A percentile compares a stretch with the other conserved stretches of the same genome.
Evolutionary conservation across 345 rosid species (phyloP).

Genomic region (Acer saccharum): DNA sequence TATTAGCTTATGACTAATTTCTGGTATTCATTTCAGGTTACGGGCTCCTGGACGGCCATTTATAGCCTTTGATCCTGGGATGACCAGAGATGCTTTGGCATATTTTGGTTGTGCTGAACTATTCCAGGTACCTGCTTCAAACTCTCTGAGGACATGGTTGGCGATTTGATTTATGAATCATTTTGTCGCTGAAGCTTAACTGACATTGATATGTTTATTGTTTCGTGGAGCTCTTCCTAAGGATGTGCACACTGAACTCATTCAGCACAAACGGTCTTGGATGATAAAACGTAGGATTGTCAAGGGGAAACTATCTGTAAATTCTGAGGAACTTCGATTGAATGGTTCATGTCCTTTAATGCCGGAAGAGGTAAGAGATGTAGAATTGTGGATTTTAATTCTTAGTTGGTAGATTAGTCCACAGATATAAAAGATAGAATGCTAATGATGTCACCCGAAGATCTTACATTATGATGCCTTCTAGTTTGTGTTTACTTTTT

Average conservation of each 20-base stretch:
- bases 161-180: slow-evolving; percentile 13
- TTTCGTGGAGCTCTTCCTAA: slow-evolving; percentile 63
- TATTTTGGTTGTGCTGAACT: slow-evolving; percentile 96
- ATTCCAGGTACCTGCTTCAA: slow-evolving; percentile 80
- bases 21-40: slow-evolving; percentile 44
- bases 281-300: slow-evolving; percentile 83
- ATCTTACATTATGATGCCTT: background rate
- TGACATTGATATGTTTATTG: slow-evolving; percentile 24
- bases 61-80: slow-evolving; percentile 95
- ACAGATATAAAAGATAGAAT: background rate
- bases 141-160: slow-evolving; percentile 16
- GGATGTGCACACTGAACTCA: slow-evolving; percentile 97
- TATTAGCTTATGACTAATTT: slow-evolving; percentile 5
- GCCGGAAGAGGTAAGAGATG: slow-evolving; percentile 88
- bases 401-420: slow-evolving; percentile 4
- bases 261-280: slow-evolving; percentile 96
- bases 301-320: slow-evolving; percentile 69
- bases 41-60: slow-evolving; percentile 83
- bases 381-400: slow-evolving; percentile 1
- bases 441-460: background rate
- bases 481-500: background rate
- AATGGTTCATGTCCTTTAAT: slow-evolving; percentile 82
- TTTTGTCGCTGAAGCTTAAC: slow-evolving; percentile 25
- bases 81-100: slow-evolving; percentile 97
- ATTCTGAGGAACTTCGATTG: slow-evolving; percentile 65